These are phyloP conservation scores for Phytophthora macrochlamydospora DNA, from an alignment of 352 stramenopile genomes.

Conservation along the genomic window DNA sequence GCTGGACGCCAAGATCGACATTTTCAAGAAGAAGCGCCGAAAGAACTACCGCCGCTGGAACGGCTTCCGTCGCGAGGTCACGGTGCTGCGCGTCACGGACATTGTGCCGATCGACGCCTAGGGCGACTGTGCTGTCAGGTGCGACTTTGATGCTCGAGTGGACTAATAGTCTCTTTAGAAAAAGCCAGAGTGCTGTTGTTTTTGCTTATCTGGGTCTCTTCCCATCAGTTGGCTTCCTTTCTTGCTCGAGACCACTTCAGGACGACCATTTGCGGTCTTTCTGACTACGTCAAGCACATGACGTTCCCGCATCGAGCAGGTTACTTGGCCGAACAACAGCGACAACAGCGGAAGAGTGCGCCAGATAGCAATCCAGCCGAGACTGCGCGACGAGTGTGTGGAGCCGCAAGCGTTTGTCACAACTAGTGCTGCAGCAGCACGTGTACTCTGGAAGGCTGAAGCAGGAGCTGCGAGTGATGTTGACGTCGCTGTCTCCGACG, in stretches of 20 bases:
- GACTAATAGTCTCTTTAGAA: neutral
- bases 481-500: constrained; percentile 22
- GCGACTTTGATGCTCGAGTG: no score
- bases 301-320: constrained; percentile 64
- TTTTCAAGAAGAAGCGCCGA: constrained; percentile 92
- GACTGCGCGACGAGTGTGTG: neutral
- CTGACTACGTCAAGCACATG: constrained; percentile 30
- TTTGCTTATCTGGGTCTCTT: neutral
- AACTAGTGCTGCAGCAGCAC: neutral
- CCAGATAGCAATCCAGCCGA: neutral
- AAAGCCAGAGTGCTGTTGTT: neutral
- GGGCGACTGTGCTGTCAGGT: neutral
- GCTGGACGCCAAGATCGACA: constrained; percentile 87
- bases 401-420: constrained; percentile 4
- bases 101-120: constrained; percentile 66
- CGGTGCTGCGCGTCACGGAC: constrained; percentile 83
- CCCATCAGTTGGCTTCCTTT: constrained; percentile 1
- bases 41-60: constrained; percentile 92
- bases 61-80: constrained; percentile 86
- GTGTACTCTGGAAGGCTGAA: constrained; percentile 12
- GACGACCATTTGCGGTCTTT: constrained; percentile 20
- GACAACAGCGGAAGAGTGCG: constrained; percentile 33
- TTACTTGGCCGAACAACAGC: constrained; percentile 57
- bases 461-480: constrained; percentile 32
- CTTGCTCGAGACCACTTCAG: constrained; percentile 3